phyloP scores from a whole-genome alignment of 75 land plant species.

The Selaginella tamariscina region DNA sequence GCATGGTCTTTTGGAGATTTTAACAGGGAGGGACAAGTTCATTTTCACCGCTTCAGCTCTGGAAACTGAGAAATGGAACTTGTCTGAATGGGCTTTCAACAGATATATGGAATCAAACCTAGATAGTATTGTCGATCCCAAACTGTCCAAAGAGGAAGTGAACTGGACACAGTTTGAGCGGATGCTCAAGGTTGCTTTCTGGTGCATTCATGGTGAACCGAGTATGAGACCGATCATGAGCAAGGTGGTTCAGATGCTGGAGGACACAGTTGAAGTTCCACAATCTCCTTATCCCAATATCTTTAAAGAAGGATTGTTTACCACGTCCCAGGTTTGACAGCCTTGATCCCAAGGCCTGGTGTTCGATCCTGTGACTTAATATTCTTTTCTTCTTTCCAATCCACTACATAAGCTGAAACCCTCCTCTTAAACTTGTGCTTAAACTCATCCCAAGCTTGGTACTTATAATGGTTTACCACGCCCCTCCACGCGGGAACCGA shows the following conservation, averaged over 20 bases:
- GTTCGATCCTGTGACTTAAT: conserved; percentile 47
- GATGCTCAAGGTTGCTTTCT: conserved; percentile 15
- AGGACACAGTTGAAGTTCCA: too few species aligned
- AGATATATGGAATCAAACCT: too few species aligned
- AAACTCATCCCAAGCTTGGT: conserved; percentile 80
- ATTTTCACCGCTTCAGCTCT: too few species aligned
- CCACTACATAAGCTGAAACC: conserved; percentile 71
- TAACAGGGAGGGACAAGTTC: too few species aligned
- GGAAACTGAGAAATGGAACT: too few species aligned
- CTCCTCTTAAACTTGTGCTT: conserved; percentile 51
- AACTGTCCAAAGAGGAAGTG: too few species aligned
- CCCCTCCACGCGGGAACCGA: conserved; percentile 21
- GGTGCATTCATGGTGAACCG: conserved; percentile 16
- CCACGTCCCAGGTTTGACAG: conserved; percentile 55
- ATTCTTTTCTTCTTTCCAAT: conserved; percentile 50
- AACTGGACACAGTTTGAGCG: conserved; percentile 17
- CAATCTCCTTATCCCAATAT: conserved; percentile 30
- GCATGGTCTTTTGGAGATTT: too few species aligned
- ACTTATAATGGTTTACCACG: conserved; percentile 91
- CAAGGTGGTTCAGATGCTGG: conserved; percentile 17
- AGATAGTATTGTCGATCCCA: too few species aligned
- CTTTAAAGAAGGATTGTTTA: conserved; percentile 34
- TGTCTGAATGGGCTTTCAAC: too few species aligned
- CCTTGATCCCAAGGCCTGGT: conserved; percentile 48
- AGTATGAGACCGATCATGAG: conserved; percentile 13